Evolutionary conservation across 306 rosid species (phyloP).

Genomic region (Cucumis hystrix): DNA sequence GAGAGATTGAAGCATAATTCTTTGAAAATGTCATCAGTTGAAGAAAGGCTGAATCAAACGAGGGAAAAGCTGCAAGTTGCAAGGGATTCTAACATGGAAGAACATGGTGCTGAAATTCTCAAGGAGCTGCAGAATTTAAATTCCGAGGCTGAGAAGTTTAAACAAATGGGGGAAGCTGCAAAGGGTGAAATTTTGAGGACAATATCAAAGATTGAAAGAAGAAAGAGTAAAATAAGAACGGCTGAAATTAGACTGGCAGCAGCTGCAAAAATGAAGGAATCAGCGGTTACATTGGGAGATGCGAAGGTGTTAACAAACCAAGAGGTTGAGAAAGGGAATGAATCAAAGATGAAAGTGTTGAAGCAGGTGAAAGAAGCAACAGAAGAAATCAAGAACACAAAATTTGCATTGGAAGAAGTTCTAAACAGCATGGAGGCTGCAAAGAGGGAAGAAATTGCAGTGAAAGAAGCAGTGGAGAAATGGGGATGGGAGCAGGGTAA

Average conservation of each 20-base stretch:
- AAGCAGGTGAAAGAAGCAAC: conserved; percentile 70
- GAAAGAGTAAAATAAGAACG: conserved; percentile 54
- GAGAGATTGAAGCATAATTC: conserved; percentile 55
- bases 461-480: conserved; percentile 32
- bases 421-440: conserved; percentile 73
- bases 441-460: conserved; percentile 47
- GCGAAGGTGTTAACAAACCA: conserved; percentile 43
- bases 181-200: conserved; percentile 48
- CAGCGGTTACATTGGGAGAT: conserved; percentile 59
- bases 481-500: conserved; percentile 55
- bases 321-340: conserved; percentile 44
- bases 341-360: conserved; percentile 43
- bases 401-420: conserved; percentile 66
- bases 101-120: conserved; percentile 31
- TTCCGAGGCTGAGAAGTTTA: conserved; percentile 68
- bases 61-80: conserved; percentile 43
- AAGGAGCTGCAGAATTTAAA: conserved; percentile 55
- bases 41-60: conserved; percentile 64
- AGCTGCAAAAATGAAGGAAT: conserved; percentile 79
- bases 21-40: conserved; percentile 50
- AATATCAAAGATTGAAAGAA: conserved; percentile 69
- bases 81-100: conserved; percentile 41
- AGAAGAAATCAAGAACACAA: conserved; percentile 61
- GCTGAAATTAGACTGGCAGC: conserved; percentile 73
- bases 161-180: conserved; percentile 65